Evolutionary conservation across 305 asterid species (phyloP), one percentile per base, ranked within the genome.

Genomic region (Vinca major): DNA sequence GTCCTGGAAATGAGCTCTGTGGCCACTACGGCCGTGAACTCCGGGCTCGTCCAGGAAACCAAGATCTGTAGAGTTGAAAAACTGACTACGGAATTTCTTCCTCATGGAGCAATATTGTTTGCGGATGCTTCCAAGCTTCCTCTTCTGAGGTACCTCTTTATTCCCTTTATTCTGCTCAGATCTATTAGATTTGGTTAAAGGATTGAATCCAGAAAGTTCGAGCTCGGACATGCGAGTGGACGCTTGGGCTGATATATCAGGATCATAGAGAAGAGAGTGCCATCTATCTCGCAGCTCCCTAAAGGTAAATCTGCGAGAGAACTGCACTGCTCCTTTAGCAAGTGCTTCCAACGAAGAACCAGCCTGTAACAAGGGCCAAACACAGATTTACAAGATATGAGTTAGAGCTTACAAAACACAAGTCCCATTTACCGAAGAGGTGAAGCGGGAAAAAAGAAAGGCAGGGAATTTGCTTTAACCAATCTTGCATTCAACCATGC

Each of bases 301-400:
- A 65, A 84, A 82, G 64, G 91, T 82, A 73, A 78, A 91, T 83
- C 85, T 80, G 72, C 91, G 92, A 53, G 99, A 91, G 86, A 93
- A 93, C 72, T 77, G 87, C 16, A 88, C 88, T 55, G 96, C 99
- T 39, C 99, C 99, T 83, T 86, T 93, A 61, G 96, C 96, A 71
- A 93, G 97, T 72, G 97, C 87, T 84, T 93, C 96, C 76, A 93
- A 72, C 20, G 99, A 89, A 65, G 96, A 96, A 81, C 96, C 99
- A 53, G 86, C 88, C 99, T 89, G 83, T 62, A 65, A 72, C 41
- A 26, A 26, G 33, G 33, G 33, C 33, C 33, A 26, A 26, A 26
- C 33, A 26, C 33, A 26, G 33, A 26, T 26, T 26, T 26, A 26
- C 33, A 26, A 26, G 33, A 26, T 26, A 26, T 26, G 33, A 26